Base-by-base conservation (phyloP, 495 filamentous ascomycete species). In the Daldinia bambusicola region DNA sequence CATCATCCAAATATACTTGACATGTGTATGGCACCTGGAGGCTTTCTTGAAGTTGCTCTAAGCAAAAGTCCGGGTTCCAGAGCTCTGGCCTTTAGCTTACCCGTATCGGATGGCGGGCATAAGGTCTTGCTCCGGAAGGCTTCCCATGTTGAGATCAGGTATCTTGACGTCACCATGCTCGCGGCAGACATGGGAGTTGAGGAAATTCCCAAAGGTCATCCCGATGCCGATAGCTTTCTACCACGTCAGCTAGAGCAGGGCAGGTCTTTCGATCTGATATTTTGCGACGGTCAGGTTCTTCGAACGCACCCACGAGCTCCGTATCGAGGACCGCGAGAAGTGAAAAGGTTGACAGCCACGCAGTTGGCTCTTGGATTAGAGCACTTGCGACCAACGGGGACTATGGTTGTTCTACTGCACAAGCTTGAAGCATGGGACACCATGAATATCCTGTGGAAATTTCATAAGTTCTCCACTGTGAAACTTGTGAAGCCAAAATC, bases 281-380 rank as follows among this genome's bases (percentile, higher is more conserved):
- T 90, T 41, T 89, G 86, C 73, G 87, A 89, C 66, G 86, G 87
- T 0, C 83, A 89, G 38, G 84, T 86, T 1, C 76, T 88, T 13
- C 73, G 86, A 14, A 82, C 72, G 0, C 86, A 89, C 22, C 26
- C 71, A 41, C 72, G 83, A 18, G 76, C 67, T 20, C 53, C 66
- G 32, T 83, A 86, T 71, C 75, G 82, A n/a, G 77, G 84, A 62
- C 26, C 12, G 0, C 60, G 70, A 18, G 85, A 90, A 76, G 77
- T 77, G 0, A 51, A 43, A 9, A 76, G 87, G 38, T 74, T 89
- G 30, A 63, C 61, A 0, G 43, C 75, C 6, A 70, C 81, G 0
- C 84, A 89, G 71, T 76, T 89, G 10, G 80, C 81, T 26, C 72
- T 89, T 16, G 85, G 73, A 4, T 74, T 89, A 1, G 73, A 84